Conservation (phyloP, 2,329 filamentous ascomycete genomes). For the Phialemonium atrogriseum region DNA sequence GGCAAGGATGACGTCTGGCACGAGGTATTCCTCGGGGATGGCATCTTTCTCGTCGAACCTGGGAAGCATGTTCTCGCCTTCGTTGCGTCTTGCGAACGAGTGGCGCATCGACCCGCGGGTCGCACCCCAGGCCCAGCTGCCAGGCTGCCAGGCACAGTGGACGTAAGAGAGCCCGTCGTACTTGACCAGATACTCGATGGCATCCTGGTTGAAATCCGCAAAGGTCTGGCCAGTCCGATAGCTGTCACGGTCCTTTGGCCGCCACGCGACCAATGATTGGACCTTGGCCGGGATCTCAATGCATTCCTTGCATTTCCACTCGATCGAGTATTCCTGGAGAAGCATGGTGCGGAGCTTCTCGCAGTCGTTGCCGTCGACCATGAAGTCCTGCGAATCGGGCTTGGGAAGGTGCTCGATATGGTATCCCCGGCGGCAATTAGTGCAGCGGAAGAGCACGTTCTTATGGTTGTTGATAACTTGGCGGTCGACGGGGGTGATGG, state of each 20-base stretch:
- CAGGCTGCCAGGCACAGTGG: slow-evolving; percentile 78
- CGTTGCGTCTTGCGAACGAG: slow-evolving; percentile 66
- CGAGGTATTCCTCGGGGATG: slow-evolving; percentile 77
- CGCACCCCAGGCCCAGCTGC: slow-evolving; percentile 78
- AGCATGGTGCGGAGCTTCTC: slow-evolving; percentile 50
- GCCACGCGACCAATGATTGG: slow-evolving; percentile 79
- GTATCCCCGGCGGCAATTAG: slow-evolving; percentile 65
- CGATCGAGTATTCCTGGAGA: slow-evolving; percentile 62
- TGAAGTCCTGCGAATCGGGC: slow-evolving; percentile 21
- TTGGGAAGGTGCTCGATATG: slow-evolving; percentile 77
- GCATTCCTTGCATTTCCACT: slow-evolving; percentile 80
- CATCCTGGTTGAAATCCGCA: slow-evolving; percentile 56
- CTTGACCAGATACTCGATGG: slow-evolving; percentile 89
- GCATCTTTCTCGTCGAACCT: slow-evolving; percentile 69
- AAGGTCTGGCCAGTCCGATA: slow-evolving; percentile 45
- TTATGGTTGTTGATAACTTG: slow-evolving; percentile 64
- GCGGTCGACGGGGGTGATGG: slow-evolving; percentile 54
- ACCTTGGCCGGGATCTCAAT: slow-evolving; percentile 54
- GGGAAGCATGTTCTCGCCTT: slow-evolving; percentile 49
- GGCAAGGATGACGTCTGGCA: slow-evolving; percentile 82
- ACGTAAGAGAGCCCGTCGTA: slow-evolving; percentile 78
- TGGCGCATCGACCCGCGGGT: slow-evolving; percentile 55
- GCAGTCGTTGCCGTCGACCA: slow-evolving; percentile 27
- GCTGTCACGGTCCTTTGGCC: slow-evolving; percentile 52
- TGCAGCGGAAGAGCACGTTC: slow-evolving; percentile 78